A percentile compares a stretch with the other conserved stretches of the same genome.
These are phyloP conservation scores for Apophysomyces trapeziformis DNA, from an alignment of 371 early-diverging fungal species.

Conservation along the genomic window DNA sequence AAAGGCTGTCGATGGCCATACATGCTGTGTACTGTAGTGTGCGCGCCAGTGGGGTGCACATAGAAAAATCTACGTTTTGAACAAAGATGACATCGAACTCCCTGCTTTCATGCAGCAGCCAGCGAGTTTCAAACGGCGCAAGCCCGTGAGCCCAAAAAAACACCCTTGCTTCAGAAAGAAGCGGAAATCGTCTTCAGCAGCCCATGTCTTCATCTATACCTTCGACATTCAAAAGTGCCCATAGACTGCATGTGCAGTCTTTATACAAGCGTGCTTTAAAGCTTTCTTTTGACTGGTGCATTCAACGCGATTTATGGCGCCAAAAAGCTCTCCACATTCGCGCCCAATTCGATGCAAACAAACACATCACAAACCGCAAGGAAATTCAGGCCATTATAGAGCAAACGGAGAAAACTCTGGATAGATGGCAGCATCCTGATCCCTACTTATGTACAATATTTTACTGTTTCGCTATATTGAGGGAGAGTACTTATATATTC, in stretches of 20 bases:
- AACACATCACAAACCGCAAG: slow-evolving; percentile 67
- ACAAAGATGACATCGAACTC: slow-evolving; percentile 44
- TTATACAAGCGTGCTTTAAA: slow-evolving; percentile 81
- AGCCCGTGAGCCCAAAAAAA: slow-evolving; percentile 32
- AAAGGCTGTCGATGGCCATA: too few species aligned
- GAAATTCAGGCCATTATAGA: slow-evolving; percentile 63
- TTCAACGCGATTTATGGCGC: slow-evolving; percentile 75
- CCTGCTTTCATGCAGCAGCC: slow-evolving; percentile 50
- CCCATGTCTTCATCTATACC: slow-evolving; percentile 2
- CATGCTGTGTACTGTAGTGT: too few species aligned
- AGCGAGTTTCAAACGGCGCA: slow-evolving; percentile 39
- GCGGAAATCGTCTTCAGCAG: background rate
- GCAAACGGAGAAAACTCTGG: slow-evolving; percentile 70
- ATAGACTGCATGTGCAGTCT: slow-evolving; percentile 70
- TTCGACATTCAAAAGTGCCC: slow-evolving; percentile 53
- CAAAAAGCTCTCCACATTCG: slow-evolving; percentile 79
- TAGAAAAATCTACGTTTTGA: slow-evolving; percentile 40
- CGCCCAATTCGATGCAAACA: slow-evolving; percentile 75
- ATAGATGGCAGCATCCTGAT: slow-evolving; percentile 73
- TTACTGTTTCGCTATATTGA: background rate
- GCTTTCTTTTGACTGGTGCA: slow-evolving; percentile 80
- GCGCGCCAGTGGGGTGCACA: too few species aligned
- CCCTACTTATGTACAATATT: slow-evolving; percentile 68
- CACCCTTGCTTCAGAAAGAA: slow-evolving; percentile 13
- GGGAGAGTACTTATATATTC: background rate